Conservation (phyloP, 352 stramenopile genomes). For the Phytophthora macrochlamydospora region DNA sequence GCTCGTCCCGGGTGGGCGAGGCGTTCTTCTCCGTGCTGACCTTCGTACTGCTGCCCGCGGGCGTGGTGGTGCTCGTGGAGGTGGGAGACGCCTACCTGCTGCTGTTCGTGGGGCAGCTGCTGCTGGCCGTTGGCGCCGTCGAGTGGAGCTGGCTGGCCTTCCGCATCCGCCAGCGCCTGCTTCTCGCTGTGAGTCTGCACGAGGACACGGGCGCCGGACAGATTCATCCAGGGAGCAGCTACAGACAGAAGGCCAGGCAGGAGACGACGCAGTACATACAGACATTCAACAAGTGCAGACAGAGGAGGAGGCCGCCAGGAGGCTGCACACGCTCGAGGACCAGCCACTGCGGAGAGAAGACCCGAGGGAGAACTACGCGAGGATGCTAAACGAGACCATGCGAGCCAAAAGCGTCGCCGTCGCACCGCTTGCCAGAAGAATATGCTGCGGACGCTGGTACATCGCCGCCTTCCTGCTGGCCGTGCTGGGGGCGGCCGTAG, state of each 20-base stretch:
- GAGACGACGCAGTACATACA: background rate
- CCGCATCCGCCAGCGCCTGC: slow-evolving; percentile 47
- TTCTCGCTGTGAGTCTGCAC: slow-evolving; percentile 40
- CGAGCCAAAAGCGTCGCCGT: slow-evolving; percentile 40
- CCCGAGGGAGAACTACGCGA: slow-evolving; percentile 30
- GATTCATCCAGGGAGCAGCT: background rate
- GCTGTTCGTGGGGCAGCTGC: slow-evolving; percentile 44
- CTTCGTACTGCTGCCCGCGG: slow-evolving; percentile 32
- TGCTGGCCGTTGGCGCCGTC: slow-evolving; percentile 45
- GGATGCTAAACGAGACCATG: slow-evolving; percentile 27
- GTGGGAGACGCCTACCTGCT: slow-evolving; percentile 40
- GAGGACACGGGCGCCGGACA: background rate
- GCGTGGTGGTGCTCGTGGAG: slow-evolving; percentile 44
- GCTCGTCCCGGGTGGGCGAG: slow-evolving; percentile 15
- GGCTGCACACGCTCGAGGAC: slow-evolving; percentile 22
- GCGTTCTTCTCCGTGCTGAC: slow-evolving; percentile 39
- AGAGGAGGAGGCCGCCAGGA: slow-evolving; percentile 16
- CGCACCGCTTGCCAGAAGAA: slow-evolving; percentile 22
- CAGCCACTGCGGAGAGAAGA: slow-evolving; percentile 28
- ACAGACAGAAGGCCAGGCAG: slow-evolving; percentile 6
- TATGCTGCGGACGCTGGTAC: slow-evolving; percentile 38
- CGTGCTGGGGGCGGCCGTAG: slow-evolving; percentile 15
- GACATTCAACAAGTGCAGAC: background rate
- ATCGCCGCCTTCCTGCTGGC: slow-evolving; percentile 32
- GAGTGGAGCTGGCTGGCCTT: slow-evolving; percentile 61